Evolutionary conservation across 306 rosid species (phyloP).

Genomic region (Senna tora): DNA sequence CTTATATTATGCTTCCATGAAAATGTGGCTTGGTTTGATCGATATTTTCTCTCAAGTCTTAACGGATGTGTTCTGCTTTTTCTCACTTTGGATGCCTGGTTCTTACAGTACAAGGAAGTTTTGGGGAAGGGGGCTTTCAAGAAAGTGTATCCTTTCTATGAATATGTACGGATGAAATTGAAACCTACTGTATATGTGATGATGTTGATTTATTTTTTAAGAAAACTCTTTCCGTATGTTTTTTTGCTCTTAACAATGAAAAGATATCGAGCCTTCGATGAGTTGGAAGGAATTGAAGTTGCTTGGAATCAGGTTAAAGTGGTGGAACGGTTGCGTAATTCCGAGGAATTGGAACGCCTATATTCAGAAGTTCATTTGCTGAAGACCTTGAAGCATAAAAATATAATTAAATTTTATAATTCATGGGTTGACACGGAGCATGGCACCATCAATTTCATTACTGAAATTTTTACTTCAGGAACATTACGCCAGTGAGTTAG

Average conservation of each 20-base stretch:
- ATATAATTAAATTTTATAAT: conserved; percentile 82
- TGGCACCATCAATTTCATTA: conserved; percentile 85
- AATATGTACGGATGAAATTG: background rate
- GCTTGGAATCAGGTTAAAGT: conserved; percentile 98
- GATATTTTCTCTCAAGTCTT: background rate
- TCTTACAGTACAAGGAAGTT: conserved; percentile 83
- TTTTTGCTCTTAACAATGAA: conserved; percentile 51
- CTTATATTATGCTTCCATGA: background rate
- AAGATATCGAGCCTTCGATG: conserved; percentile 98
- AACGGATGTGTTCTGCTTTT: conserved; percentile 9
- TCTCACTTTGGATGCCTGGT: conserved; percentile 20
- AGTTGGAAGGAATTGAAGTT: conserved; percentile 93
- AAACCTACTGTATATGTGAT: background rate
- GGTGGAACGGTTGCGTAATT: conserved; percentile 69
- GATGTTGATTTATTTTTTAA: conserved; percentile 1
- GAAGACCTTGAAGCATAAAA: conserved; percentile 92
- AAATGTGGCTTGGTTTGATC: background rate
- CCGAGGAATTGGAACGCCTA: conserved; percentile 83
- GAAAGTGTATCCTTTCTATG: conserved; percentile 87
- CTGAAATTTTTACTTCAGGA: conserved; percentile 95
- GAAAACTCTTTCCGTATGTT: background rate
- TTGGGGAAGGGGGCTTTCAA: conserved; percentile 95
- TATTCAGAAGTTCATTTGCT: conserved; percentile 93
- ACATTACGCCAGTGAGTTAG: conserved; percentile 94
- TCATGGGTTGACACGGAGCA: conserved; percentile 81